Percentiles rank a stretch among this genome's conserved stretches.
These are phyloP conservation scores for Sporisorium iseilematis-ciliati DNA, from an alignment of 1,284 basidiomycete species.

Conservation along the genomic window DNA sequence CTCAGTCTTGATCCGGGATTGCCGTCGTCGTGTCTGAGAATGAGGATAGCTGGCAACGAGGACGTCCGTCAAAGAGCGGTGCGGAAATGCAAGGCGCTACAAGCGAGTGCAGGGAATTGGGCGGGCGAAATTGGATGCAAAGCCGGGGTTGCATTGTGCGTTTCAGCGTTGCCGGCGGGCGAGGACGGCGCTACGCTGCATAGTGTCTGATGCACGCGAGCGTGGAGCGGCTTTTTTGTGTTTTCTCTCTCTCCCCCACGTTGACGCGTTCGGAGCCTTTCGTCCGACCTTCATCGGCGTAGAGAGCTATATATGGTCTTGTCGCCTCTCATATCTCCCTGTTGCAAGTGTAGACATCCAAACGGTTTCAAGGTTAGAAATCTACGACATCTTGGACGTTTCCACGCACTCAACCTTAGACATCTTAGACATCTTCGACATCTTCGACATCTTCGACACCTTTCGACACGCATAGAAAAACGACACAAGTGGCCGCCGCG, in stretches of 20 bases:
- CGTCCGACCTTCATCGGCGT: neutral
- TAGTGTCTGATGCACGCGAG: no score
- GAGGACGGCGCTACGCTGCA: conserved; percentile 15
- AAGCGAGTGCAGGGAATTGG: neutral
- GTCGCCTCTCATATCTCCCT: no score
- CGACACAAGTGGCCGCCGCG: neutral
- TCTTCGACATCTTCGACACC: neutral
- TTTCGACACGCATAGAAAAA: neutral
- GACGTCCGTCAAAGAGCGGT: neutral
- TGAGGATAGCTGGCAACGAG: neutral
- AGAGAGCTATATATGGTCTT: neutral
- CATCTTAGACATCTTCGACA: no score
- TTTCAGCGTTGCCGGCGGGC: conserved; percentile 28
- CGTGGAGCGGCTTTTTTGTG: neutral
- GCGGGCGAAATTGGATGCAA: neutral
- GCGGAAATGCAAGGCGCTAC: conserved; percentile 6
- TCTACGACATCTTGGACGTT: no score
- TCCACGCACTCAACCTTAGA: neutral
- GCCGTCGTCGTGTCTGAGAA: neutral
- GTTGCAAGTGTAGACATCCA: no score
- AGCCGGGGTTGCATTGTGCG: neutral
- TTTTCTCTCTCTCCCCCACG: neutral
- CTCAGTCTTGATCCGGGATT: neutral
- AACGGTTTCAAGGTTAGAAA: no score
- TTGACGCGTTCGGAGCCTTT: conserved; percentile 1